A percentile compares a stretch with the other conserved stretches of the same genome.
phyloP scores from a whole-genome alignment of 1,284 basidiomycete species.

The Heterobasidion irregulare region DNA sequence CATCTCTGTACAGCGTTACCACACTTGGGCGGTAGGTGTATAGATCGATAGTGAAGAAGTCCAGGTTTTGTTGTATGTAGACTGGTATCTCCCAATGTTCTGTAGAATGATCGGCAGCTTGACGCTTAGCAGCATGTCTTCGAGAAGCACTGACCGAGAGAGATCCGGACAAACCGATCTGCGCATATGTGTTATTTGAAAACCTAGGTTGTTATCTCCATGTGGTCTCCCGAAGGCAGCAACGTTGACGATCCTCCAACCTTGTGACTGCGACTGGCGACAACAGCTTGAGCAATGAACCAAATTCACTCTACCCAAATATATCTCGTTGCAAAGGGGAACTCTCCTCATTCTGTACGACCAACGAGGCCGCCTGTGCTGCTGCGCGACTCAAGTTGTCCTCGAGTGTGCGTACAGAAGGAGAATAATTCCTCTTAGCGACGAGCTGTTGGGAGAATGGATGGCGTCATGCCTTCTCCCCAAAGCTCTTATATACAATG shows the following conservation, averaged over 20 bases:
- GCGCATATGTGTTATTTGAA: too few relatives aligned
- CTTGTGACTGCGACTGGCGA: too few relatives aligned
- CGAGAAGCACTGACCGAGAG: too few relatives aligned
- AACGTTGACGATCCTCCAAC: too few relatives aligned
- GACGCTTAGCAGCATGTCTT: background rate
- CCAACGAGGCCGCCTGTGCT: background rate
- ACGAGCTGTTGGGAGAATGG: background rate
- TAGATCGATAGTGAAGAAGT: background rate
- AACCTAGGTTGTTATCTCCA: too few relatives aligned
- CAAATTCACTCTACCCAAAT: background rate
- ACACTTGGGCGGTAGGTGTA: background rate
- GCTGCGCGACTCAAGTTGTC: background rate
- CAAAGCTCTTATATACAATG: too few relatives aligned
- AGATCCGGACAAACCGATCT: too few relatives aligned
- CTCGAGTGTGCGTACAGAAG: conserved; percentile 6
- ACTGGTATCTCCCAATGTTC: background rate
- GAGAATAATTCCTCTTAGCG: conserved; percentile 3
- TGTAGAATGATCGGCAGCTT: background rate
- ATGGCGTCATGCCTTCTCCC: background rate
- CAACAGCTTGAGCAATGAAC: too few relatives aligned
- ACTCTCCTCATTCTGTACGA: conserved; percentile 14
- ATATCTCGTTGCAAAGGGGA: background rate
- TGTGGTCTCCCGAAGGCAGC: too few relatives aligned
- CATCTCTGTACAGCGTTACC: too few relatives aligned
- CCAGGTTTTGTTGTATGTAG: background rate